Evolutionary conservation across 805 yeast species (phyloP).

Genomic region (Blastobotrys americana): DNA sequence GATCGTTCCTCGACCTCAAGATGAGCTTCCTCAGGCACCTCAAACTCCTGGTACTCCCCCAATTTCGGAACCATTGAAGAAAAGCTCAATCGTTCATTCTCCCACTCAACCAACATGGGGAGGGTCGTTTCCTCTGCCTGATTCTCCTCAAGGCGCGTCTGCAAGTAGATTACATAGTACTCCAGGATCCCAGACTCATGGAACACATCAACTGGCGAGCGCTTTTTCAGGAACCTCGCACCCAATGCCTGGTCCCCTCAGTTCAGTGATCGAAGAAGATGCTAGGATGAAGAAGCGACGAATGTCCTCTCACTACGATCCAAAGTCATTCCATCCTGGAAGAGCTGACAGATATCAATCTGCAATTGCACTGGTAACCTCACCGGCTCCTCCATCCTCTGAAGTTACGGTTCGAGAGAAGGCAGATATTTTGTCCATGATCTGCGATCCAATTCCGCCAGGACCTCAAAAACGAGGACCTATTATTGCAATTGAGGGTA

Average conservation of each 20-base stretch:
- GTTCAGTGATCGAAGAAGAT: slow-evolving; percentile 1
- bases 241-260: slow-evolving; percentile 4
- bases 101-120: background rate
- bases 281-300: slow-evolving; percentile 18
- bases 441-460: slow-evolving; percentile 16
- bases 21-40: slow-evolving; percentile 5
- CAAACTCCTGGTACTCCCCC: slow-evolving; percentile 1
- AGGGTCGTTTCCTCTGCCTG: background rate
- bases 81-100: background rate
- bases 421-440: slow-evolving; percentile 20
- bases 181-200: background rate
- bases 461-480: slow-evolving; percentile 1
- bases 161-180: background rate
- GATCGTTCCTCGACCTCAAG: slow-evolving; percentile 15
- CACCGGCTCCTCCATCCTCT: background rate
- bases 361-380: slow-evolving; percentile 13
- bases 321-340: slow-evolving; percentile 10
- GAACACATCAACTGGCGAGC: background rate
- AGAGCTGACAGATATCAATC: slow-evolving; percentile 18
- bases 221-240: slow-evolving; percentile 1
- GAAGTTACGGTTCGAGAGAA: slow-evolving; percentile 20
- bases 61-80: background rate
- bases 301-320: slow-evolving; percentile 22
- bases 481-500: slow-evolving; percentile 19
- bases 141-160: background rate